phyloP scores from a whole-genome alignment of 148 eudicot genomes.

The Vaccinium macrocarpon region DNA sequence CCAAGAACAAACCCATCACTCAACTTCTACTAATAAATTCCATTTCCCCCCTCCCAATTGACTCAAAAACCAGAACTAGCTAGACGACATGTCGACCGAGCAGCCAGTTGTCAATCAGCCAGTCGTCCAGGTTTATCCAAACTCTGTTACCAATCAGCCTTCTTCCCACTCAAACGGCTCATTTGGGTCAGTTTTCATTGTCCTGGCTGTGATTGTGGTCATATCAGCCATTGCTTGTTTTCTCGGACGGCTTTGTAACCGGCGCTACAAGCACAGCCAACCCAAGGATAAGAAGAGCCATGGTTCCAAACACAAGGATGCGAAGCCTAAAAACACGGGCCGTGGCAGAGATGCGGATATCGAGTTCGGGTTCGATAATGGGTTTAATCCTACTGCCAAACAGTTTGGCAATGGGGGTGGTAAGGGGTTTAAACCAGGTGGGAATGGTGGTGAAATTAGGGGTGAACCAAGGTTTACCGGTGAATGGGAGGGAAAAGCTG shows the following conservation, averaged over 20 bases:
- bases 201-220: slow-evolving; percentile 62
- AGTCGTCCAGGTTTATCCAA: slow-evolving; percentile 43
- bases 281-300: slow-evolving; percentile 31
- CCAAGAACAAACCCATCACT: slow-evolving; percentile 22
- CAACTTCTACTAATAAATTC: background rate
- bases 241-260: slow-evolving; percentile 62
- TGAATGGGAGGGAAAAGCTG: slow-evolving; percentile 1
- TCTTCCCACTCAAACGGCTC: slow-evolving; percentile 58
- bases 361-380: slow-evolving; percentile 56
- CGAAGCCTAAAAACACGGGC: slow-evolving; percentile 26
- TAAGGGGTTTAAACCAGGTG: slow-evolving; percentile 13
- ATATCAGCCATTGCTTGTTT: slow-evolving; percentile 66
- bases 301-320: slow-evolving; percentile 28
- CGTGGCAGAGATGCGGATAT: slow-evolving; percentile 46
- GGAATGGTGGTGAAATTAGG: slow-evolving; percentile 13
- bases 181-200: slow-evolving; percentile 68
- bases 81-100: slow-evolving; percentile 29
- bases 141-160: slow-evolving; percentile 22
- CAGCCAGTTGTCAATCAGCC: slow-evolving; percentile 22
- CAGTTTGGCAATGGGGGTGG: slow-evolving; percentile 18
- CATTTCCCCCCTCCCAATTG: slow-evolving; percentile 13
- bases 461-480: slow-evolving; percentile 14
- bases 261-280: slow-evolving; percentile 25
- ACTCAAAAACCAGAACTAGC: background rate
- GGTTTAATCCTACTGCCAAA: slow-evolving; percentile 19